These are phyloP conservation scores for Lantana camara DNA, from an alignment of 257 asterid genomes.

Conservation along the genomic window DNA sequence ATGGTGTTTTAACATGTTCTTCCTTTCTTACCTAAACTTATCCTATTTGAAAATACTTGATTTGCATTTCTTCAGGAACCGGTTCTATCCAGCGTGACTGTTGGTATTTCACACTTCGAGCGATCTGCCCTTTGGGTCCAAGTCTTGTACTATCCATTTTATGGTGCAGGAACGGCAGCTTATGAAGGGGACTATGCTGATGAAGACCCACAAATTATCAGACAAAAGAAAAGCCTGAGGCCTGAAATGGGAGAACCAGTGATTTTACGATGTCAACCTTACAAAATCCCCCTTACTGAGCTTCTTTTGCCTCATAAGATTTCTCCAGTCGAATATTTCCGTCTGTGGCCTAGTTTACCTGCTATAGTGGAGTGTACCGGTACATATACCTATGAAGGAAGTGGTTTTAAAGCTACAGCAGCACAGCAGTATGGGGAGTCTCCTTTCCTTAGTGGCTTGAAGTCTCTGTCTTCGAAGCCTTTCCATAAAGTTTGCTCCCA, in stretches of 20 bases:
- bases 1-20: neutral
- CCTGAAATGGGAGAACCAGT: constrained; percentile 79
- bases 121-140: constrained; percentile 84
- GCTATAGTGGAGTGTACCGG: constrained; percentile 92
- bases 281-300: constrained; percentile 89
- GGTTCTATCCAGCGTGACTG: constrained; percentile 82
- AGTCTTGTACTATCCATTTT: constrained; percentile 86
- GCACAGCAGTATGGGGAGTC: constrained; percentile 99
- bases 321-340: constrained; percentile 94
- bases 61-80: constrained; percentile 70
- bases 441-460: constrained; percentile 88
- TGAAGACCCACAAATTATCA: constrained; percentile 67
- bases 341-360: constrained; percentile 96
- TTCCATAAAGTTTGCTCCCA: constrained; percentile 97
- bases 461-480: constrained; percentile 82
- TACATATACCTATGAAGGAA: constrained; percentile 88
- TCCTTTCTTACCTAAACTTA: neutral
- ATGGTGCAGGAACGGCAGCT: constrained; percentile 63
- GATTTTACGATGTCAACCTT: constrained; percentile 92
- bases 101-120: constrained; percentile 91
- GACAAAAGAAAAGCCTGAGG: constrained; percentile 64
- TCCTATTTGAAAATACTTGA: constrained; percentile 11
- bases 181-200: constrained; percentile 79
- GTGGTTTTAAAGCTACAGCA: constrained; percentile 97
- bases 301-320: constrained; percentile 93